Evolutionary conservation across 495 filamentous ascomycete genomes (phyloP).

Genomic region (Aspergillus mulundensis): DNA sequence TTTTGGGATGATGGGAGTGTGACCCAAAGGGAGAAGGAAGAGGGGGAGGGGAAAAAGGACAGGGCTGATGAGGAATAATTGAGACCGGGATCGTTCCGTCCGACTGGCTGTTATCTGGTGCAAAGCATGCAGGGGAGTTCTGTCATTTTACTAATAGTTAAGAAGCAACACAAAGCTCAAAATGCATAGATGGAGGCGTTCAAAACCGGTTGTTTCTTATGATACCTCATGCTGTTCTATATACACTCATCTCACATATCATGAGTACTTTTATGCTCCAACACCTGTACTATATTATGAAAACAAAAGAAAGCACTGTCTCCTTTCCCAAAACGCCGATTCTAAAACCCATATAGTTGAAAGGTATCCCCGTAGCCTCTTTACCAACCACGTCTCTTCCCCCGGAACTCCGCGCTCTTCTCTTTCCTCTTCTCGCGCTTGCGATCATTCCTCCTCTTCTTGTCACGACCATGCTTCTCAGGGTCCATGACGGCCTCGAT

Average conservation of each 20-base stretch:
- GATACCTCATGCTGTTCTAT: constrained; percentile 17
- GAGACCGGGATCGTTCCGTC: too few relatives aligned
- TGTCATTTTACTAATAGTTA: neutral
- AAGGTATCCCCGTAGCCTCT: neutral
- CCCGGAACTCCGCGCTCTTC: constrained; percentile 63
- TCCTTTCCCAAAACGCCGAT: constrained; percentile 13
- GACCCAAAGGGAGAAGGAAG: constrained; percentile 15
- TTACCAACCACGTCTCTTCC: constrained; percentile 65
- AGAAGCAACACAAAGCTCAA: neutral
- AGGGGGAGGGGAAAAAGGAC: neutral
- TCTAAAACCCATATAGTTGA: neutral
- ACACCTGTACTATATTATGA: constrained; percentile 19
- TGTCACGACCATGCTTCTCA: constrained; percentile 70
- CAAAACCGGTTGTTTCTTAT: constrained; percentile 3
- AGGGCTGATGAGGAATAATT: neutral
- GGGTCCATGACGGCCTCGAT: constrained; percentile 80
- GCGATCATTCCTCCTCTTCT: constrained; percentile 79
- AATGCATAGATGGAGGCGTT: neutral
- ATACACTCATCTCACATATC: constrained; percentile 18
- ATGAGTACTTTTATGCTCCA: constrained; percentile 17
- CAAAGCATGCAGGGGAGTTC: neutral
- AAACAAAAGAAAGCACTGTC: neutral
- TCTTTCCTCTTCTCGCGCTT: constrained; percentile 81
- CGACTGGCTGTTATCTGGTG: neutral
- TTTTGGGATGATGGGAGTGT: constrained; percentile 64